These are phyloP conservation scores for Vanrija sp. DNA, from an alignment of 1,284 basidiomycete species.

Conservation along the genomic window DNA sequence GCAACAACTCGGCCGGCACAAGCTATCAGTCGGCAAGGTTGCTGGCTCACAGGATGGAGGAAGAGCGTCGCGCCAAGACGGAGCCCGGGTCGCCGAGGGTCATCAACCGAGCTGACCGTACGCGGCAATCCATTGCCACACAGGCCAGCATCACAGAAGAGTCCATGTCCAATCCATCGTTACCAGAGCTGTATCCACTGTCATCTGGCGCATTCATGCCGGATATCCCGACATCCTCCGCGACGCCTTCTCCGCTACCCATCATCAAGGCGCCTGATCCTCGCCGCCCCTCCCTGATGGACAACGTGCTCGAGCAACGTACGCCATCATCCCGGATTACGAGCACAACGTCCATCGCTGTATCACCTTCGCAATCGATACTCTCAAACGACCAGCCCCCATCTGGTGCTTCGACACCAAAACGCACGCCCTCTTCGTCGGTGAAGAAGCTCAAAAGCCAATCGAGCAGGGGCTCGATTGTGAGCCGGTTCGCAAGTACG, in stretches of 20 bases:
- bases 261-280: neutral
- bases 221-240: neutral
- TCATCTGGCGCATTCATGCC: neutral
- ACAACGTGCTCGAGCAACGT: neutral
- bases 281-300: neutral
- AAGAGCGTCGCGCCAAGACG: constrained; percentile 1
- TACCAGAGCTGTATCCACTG: constrained; percentile 1
- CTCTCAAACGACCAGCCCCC: constrained; percentile 6
- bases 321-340: constrained; percentile 11
- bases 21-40: constrained; percentile 41
- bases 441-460: constrained; percentile 34
- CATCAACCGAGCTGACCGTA: too few species aligned
- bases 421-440: constrained; percentile 17
- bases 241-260: neutral
- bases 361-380: constrained; percentile 11
- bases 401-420: constrained; percentile 40
- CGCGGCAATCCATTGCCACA: neutral
- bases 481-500: constrained; percentile 32
- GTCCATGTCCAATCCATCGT: constrained; percentile 2
- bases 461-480: constrained; percentile 39
- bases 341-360: constrained; percentile 7
- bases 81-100: neutral
- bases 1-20: constrained; percentile 9
- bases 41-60: constrained; percentile 23
- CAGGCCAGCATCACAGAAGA: constrained; percentile 10